These are phyloP conservation scores for Xylaria sp. DNA, from an alignment of 2,329 filamentous ascomycete species.

Conservation along the genomic window DNA sequence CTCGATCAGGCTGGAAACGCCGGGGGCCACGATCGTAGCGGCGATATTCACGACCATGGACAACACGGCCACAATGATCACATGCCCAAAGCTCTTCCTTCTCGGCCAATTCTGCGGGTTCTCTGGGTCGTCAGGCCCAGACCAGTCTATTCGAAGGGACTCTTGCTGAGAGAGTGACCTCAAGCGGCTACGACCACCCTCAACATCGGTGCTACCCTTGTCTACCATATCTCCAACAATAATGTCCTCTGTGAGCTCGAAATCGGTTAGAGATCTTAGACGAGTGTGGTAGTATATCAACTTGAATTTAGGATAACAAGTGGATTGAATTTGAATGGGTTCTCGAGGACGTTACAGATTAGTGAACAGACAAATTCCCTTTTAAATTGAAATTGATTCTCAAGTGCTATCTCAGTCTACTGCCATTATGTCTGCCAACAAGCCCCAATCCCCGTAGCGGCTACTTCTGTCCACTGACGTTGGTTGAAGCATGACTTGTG, in stretches of 20 bases:
- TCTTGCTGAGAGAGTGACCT: not conserved
- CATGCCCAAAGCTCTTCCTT: constrained; percentile 16
- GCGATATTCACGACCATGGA: constrained; percentile 26
- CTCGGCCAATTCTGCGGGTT: constrained; percentile 26
- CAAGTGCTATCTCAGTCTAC: constrained; percentile 2
- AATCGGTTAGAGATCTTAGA: not conserved
- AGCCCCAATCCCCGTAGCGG: too few species aligned
- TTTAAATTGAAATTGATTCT: not conserved
- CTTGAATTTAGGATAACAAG: not conserved
- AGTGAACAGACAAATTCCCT: not conserved
- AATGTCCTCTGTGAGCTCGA: not conserved
- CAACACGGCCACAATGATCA: constrained; percentile 22
- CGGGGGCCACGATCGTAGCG: constrained; percentile 25
- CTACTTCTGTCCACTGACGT: not conserved
- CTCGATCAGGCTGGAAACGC: not conserved
- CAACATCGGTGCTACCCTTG: not conserved
- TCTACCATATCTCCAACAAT: not conserved
- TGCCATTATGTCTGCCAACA: not conserved
- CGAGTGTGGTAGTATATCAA: too few species aligned
- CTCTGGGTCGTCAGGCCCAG: constrained; percentile 13
- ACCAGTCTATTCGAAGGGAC: constrained; percentile 21
- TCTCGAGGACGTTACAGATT: not conserved
- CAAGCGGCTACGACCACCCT: not conserved
- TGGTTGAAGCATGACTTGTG: not conserved
- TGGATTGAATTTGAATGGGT: too few species aligned